Evolutionary conservation across 495 filamentous ascomycete species (phyloP), one percentile per base, ranked within the genome.

Genomic region (Trichodelitschia bisporula): DNA sequence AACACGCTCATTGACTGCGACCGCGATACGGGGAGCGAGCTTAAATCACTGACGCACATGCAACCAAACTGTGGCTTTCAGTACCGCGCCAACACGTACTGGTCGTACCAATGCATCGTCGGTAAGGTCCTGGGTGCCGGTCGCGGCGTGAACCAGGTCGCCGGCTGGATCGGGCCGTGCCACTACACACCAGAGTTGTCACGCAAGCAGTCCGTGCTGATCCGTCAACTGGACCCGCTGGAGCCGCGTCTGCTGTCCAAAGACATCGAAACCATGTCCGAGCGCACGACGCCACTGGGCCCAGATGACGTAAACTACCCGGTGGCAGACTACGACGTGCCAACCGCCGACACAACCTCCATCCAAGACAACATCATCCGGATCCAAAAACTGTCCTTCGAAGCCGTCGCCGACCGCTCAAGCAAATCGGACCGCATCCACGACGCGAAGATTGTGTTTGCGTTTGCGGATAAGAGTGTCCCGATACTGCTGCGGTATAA

Each of bases 1-100:
- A 76, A 72, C 43, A 50, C 67, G 13, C 56, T 78, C 13, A 62
- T 75, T 37, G 72, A 77, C 47, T 69, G 72, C 40, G 70, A 77
- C 43, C 59, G 60, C 2, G 62, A 61, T 11, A 62, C 65, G 6
- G 43, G 43, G n/a, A 54, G 63, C 33, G 50, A 65, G 16, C 62
- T 75, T 15, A 59, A 61, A 30, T 53, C 66, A 28, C 56, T 78
- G 4, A 61, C 59, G 13, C 60, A 72, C 40, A 55, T 64, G 40
- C 55, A 64, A 26, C 65, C 68, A 1, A 56, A 65, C 34, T 61
- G 64, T 36, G 72, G 72, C 13, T 76, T 78, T 48, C 72, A 78
- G 44, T 76, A 76, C 41, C 60, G 64, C 25, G 60, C 55, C 24
- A 61, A 55, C 40, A 75, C 72, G 1, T 78, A 76, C 54, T 78